A percentile compares a stretch with the other conserved stretches of the same genome.
Conservation (phyloP, 2,329 filamentous ascomycete genomes). For the Pseudogymnoascus sp. region DNA sequence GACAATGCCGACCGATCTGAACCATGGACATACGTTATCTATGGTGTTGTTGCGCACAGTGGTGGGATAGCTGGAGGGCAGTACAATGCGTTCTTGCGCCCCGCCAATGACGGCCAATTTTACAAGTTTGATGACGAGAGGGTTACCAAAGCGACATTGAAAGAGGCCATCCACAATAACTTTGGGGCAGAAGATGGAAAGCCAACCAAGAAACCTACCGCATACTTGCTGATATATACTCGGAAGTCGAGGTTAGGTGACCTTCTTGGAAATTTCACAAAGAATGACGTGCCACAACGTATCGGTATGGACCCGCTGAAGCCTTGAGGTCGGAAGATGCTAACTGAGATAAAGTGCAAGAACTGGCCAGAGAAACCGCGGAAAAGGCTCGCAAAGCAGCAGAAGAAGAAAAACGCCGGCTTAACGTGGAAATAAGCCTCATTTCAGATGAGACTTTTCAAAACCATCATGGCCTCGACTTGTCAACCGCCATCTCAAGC, state of each 20-base stretch:
- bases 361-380: constrained; percentile 51
- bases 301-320: constrained; percentile 40
- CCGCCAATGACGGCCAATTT: constrained; percentile 84
- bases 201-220: constrained; percentile 51
- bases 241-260: constrained; percentile 77
- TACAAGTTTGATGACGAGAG: constrained; percentile 97
- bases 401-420: constrained; percentile 74
- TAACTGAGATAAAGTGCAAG: constrained; percentile 55
- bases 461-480: constrained; percentile 73
- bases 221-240: constrained; percentile 98
- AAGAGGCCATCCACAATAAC: constrained; percentile 91
- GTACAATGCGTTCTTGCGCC: constrained; percentile 96
- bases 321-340: constrained; percentile 19
- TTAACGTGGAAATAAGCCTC: constrained; percentile 79
- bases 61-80: constrained; percentile 95
- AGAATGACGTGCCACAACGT: constrained; percentile 71
- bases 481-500: constrained; percentile 62
- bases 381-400: constrained; percentile 37
- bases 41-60: constrained; percentile 92
- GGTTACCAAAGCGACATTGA: constrained; percentile 81
- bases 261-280: constrained; percentile 65
- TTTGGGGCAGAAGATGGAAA: constrained; percentile 75
- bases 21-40: constrained; percentile 82
- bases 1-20: constrained; percentile 81
- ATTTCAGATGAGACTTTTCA: constrained; percentile 76